Base-by-base conservation (phyloP, 192 early-diverging fungal genomes). In the Spinellus fusiger region DNA sequence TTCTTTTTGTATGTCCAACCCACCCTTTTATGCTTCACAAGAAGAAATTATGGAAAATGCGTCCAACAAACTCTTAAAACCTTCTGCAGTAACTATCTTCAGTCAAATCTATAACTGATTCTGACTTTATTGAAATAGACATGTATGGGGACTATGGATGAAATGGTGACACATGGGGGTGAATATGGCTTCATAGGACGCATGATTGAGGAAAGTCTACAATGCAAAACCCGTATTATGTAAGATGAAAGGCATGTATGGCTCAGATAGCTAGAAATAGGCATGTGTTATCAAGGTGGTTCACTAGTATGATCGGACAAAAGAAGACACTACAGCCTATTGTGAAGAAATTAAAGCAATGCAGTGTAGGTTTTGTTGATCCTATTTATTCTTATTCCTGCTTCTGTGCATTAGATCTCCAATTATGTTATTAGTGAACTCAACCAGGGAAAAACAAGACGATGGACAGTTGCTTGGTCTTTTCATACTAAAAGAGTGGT, bases 1-100 rank as follows among this genome's bases (percentile, higher is more conserved):
- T 58, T 54, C 77, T 25, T 95, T 96, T 56, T 82, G 80, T 35
- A 92, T 96, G 89, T 95, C 92, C 68, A 96, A 96, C 61, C 94
- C 93, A 31, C 94, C 94, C 31, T 96, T 95, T 62, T 96, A 90
- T 59, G 73, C 61, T 9, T 79, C 73, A 59, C 58, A 62, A 5
- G 72, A 75, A 20, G 86, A 93, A 34, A 81, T 86, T 10, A 57
- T 76, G 20, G 65, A 65, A 12, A 71, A 82, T 1, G 50, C 71
- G 0, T 59, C 70, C 0, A 58, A 46, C n/a, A 95, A 95, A 52
- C 61, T 65, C 0, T 52, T 59, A 0, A 44, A 54, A 26, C 82
- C 93, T 1, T 70, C 66, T 1, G 77, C 83, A 12, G 68, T 83
- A 25, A 76, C 67, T 57, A 49, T 6, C 8, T 8, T 26, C 2